Conservation (phyloP, 805 yeast genomes). For the Cyberlindnera amylophila region DNA sequence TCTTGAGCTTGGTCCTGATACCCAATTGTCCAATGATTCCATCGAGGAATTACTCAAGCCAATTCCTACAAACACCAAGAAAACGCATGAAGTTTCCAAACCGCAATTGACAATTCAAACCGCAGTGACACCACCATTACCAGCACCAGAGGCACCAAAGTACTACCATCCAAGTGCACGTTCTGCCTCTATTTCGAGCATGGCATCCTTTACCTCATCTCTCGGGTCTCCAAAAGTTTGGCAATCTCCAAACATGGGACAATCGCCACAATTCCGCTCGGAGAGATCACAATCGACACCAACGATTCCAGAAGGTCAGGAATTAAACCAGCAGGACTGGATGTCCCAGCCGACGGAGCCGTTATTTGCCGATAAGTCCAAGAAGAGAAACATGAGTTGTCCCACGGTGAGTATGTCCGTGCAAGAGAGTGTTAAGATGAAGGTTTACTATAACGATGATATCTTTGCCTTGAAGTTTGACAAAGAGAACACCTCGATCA, state of each 20-base stretch:
- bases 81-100: conserved; percentile 1
- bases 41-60: conserved; percentile 25
- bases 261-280: conserved; percentile 2
- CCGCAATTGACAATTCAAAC: conserved; percentile 22
- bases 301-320: conserved; percentile 12
- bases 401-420: neutral
- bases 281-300: conserved; percentile 12
- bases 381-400: conserved; percentile 4
- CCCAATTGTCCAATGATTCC: conserved; percentile 16
- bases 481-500: conserved; percentile 2
- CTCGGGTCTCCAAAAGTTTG: conserved; percentile 19
- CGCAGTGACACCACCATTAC: conserved; percentile 26
- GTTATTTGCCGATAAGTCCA: conserved; percentile 3
- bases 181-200: conserved; percentile 1
- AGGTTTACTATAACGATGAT: conserved; percentile 23
- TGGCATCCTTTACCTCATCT: conserved; percentile 1
- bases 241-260: conserved; percentile 22
- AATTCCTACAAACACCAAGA: conserved; percentile 13
- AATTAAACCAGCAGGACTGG: conserved; percentile 12
- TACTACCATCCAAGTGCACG: conserved; percentile 1
- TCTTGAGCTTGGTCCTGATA: conserved; percentile 22
- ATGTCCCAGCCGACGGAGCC: conserved; percentile 15
- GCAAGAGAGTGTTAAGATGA: conserved; percentile 18
- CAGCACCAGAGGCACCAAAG: conserved; percentile 14
- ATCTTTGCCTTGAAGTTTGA: conserved; percentile 25